A percentile compares a stretch with the other conserved stretches of the same genome.
Evolutionary conservation across 2,329 filamentous ascomycete species (phyloP).

Genomic region (Beauveria australis): DNA sequence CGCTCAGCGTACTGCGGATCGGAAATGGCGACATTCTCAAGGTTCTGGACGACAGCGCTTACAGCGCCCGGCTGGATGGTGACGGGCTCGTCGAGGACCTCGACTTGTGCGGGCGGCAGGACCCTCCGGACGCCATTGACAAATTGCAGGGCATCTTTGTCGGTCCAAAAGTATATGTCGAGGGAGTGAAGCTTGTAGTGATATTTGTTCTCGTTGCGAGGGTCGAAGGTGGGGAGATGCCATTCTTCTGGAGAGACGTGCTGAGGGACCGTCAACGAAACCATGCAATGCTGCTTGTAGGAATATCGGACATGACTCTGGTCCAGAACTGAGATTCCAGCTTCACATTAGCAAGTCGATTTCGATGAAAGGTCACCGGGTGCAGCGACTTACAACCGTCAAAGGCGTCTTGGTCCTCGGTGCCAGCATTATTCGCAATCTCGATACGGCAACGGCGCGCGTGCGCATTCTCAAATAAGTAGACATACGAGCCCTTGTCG

Average conservation of each 20-base stretch:
- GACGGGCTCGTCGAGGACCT: constrained; percentile 57
- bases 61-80: constrained; percentile 38
- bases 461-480: constrained; percentile 66
- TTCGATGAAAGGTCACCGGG: no score
- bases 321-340: constrained; percentile 44
- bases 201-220: constrained; percentile 66
- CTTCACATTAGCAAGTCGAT: not conserved
- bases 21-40: constrained; percentile 63
- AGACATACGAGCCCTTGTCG: constrained; percentile 71
- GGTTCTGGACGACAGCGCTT: constrained; percentile 63
- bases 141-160: constrained; percentile 62
- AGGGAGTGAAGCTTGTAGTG: constrained; percentile 69
- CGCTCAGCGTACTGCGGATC: constrained; percentile 39
- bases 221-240: constrained; percentile 68
- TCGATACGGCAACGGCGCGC: constrained; percentile 63
- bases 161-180: constrained; percentile 75
- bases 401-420: constrained; percentile 71
- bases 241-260: constrained; percentile 51
- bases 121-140: constrained; percentile 60
- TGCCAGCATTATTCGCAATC: constrained; percentile 66
- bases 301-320: constrained; percentile 58
- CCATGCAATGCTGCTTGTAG: constrained; percentile 64
- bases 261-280: constrained; percentile 57
- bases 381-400: constrained; percentile 54
- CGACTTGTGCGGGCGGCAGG: constrained; percentile 51